Evolutionary conservation across 2,329 filamentous ascomycete genomes (phyloP), one percentile per base, ranked within the genome.

Genomic region (Ceratocystis destructans): DNA sequence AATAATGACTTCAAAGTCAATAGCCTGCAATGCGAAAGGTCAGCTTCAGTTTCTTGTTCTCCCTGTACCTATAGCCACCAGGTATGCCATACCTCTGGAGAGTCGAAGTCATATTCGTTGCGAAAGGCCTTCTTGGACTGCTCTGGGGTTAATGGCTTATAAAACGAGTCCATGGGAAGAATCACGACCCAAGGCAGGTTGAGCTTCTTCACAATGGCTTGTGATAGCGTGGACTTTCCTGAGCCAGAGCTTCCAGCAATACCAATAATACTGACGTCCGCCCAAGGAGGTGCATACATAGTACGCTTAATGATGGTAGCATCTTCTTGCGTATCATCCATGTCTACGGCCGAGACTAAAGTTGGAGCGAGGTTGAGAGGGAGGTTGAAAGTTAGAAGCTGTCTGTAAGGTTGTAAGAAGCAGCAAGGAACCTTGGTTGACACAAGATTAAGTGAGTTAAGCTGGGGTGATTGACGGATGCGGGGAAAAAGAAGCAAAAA

Each of bases 101-200:
- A 87, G 75, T 99, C 94, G 77, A 99, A 96, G 74, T 99, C 94
- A 75, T 89, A 96, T 73, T 97, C 90, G 73, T 96, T 96, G 68
- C 79, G 78, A 76, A 96, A 96, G 0, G 94, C 94, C 71, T 84
- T 82, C 70, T 79, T 84, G 64, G 90, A 93, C 73, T 94, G 81
- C 72, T 92, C 91, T 1, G 86, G 80, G 20, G 84, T 88, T 71
- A 99, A 78, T 20, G 87, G 88, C 77, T 96, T 97, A 78, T 99
- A 99, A 76, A 96, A 99, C 12, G 93, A 96, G 76, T 99, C 94
- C 87, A 99, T 97, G 53, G 92, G 96, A 71, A 99, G 77, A 76
- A 99, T 96, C 62, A 96, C 92, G 69, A 99, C 94, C 93, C 94
- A 99, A 66, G 94, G 94, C 70, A 99, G 79, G 76, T 94, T 96